Evolutionary conservation across 2,329 filamentous ascomycete genomes (phyloP), one percentile per base, ranked within the genome.

Genomic region (Fusarium concolor): DNA sequence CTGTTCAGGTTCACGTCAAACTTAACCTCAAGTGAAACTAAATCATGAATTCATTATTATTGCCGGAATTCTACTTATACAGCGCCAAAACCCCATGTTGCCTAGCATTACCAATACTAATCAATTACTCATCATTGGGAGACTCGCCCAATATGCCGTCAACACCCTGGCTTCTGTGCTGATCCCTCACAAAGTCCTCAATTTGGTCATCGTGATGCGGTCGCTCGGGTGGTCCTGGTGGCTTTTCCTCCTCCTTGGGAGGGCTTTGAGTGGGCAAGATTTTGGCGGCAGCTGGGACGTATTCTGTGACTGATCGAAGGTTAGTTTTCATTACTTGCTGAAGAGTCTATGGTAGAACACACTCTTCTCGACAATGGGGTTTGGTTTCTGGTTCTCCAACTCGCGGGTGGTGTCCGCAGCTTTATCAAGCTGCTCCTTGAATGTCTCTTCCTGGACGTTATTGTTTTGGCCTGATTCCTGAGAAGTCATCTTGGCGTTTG

Each of bases 111-210:
- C 8, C 15, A n/a, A 20, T 17, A 3, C 8, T 11, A n/a, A 20
- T 17, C 18, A 11, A 37, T 68, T 39, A 71, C 45, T 66, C 53
- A 31, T 71, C 67, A 10, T 59, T 65, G 18, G 67, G 39, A 41
- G 50, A 52, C 12, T 42, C 20, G 31, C 57, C 74, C 50, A 74
- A 56, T 20, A 75, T 44, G 9, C 71, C 74, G 24, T 78, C 74
- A 12, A 75, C 67, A 29, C 71, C 76, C 62, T 80, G 82, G 74
- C 84, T 86, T 38, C 80, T 74, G 69, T 87, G 83, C 75, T 86
- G 84, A 47, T 86, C 83, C 49, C 82, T 79, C 31, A 87, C 75
- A 61, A 87, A 87, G 28, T 85, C 82, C 62, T 85, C 84, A 49
- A 87, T 85, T 68, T 83, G 80, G 7, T 71, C 53, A 64, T 86